Base-by-base conservation (phyloP, 2,329 filamentous ascomycete genomes). In the Hymenoscyphus repandus region DNA sequence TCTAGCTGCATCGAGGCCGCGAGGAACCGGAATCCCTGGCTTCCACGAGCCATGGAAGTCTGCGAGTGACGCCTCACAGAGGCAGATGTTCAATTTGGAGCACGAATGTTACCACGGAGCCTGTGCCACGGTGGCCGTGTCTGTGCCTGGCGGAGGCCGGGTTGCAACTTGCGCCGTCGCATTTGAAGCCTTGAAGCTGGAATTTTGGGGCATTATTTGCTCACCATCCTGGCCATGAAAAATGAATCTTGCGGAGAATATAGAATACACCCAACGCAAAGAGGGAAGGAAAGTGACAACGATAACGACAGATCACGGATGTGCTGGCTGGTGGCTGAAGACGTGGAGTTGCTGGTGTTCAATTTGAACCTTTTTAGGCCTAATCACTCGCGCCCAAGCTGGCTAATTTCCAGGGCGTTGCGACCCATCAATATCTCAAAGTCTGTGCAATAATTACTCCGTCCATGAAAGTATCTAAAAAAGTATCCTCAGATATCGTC, bases 1-100 rank as follows among this genome's bases (percentile, higher is more conserved):
- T 13, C 38, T 43, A 52, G 49, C 50, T 39, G 32, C 12, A 34
- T 48, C 9, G 9, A 33, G 45, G 32, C 20, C 37, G 33, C 39
- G 33, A 48, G 45, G 43, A 52, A 44, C 43, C 27, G n/a, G 11
- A 18, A 52, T 52, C 50, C 50, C 46, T 52, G 50, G 18, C 46
- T 52, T 43, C 50, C 50, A 52, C 47, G 46, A 52, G 50, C 41
- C 18, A 45, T 17, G 41, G 39, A 45, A 39, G 10, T 27, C 40
- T 36, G 41, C 40, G 42, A 45, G 30, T 20, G 22, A 45, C 49
- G 30, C 42, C 20, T 30, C 41, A 37, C 34, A n/a, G 36, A 32
- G 27, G 31, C 27, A 46, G 12, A 30, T 27, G 12, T 13, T 7
- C 10, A 43, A 13, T 30, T 17, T 31, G 40, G 40, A 43, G 40